A percentile compares a stretch with the other conserved stretches of the same genome.
These are phyloP conservation scores for Quercus cerris DNA, from an alignment of 306 rosid genomes.

Conservation along the genomic window DNA sequence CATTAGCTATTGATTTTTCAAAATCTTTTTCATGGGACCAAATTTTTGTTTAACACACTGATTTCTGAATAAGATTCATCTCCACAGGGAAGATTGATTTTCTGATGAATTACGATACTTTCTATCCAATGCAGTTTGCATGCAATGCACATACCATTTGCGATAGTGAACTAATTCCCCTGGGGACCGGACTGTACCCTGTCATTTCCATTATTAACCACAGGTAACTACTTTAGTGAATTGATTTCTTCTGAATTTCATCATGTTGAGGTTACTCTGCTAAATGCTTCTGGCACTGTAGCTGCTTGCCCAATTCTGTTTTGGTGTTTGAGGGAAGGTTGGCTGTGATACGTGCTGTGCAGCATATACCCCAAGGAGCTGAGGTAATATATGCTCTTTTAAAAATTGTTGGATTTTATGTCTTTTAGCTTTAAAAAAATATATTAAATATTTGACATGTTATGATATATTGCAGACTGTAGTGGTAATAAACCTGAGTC, in stretches of 20 bases:
- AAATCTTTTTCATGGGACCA: not conserved
- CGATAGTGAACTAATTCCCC: conserved; percentile 86
- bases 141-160: conserved; percentile 74
- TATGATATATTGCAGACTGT: not conserved
- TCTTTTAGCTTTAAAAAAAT: not conserved
- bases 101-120: conserved; percentile 22
- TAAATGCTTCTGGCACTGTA: conserved; percentile 34
- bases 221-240: conserved; percentile 52
- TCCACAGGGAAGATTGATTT: conserved; percentile 4
- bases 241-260: conserved; percentile 5
- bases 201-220: conserved; percentile 87
- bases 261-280: conserved; percentile 20
- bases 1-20: not conserved
- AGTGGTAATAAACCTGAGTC: not conserved
- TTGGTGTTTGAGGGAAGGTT: conserved; percentile 78
- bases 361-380: conserved; percentile 59
- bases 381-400: conserved; percentile 52
- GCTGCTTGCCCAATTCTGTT: conserved; percentile 83
- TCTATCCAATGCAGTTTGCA: conserved; percentile 10
- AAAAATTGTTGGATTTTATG: not conserved
- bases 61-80: conserved; percentile 1
- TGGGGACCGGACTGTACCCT: conserved; percentile 91
- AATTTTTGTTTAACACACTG: not conserved
- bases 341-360: conserved; percentile 78
- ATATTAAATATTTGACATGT: not conserved